These are phyloP conservation scores for Lyophyllum semitale DNA, from an alignment of 768 basidiomycete species.

Conservation along the genomic window DNA sequence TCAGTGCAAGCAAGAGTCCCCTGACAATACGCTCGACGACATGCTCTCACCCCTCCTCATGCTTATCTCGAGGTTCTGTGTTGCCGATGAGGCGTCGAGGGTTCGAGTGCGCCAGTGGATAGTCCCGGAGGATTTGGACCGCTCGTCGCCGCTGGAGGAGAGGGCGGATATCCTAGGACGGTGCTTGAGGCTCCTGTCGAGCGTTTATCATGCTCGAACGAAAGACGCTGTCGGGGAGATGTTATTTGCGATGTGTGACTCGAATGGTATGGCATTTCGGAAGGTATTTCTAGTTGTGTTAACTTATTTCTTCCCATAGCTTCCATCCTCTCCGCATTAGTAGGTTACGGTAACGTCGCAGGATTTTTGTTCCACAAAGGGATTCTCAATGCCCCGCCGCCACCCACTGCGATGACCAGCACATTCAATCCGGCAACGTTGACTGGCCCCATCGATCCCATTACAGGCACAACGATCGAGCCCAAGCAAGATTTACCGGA, in stretches of 20 bases:
- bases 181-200: constrained; percentile 73
- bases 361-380: constrained; percentile 94
- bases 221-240: constrained; percentile 86
- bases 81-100: constrained; percentile 61
- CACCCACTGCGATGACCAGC: constrained; percentile 22
- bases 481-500: constrained; percentile 39
- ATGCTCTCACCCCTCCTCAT: constrained; percentile 74
- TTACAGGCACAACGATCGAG: constrained; percentile 72
- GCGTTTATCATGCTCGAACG: constrained; percentile 71
- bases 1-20: constrained; percentile 45
- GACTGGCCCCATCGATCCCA: constrained; percentile 71
- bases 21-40: constrained; percentile 72
- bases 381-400: constrained; percentile 70
- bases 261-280: constrained; percentile 47
- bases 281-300: neutral
- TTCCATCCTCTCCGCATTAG: constrained; percentile 67
- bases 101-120: constrained; percentile 64
- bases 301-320: constrained; percentile 39
- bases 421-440: constrained; percentile 33
- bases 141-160: constrained; percentile 72
- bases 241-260: constrained; percentile 81
- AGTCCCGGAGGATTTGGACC: constrained; percentile 79
- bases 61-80: constrained; percentile 70
- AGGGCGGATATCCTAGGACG: constrained; percentile 77
- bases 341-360: constrained; percentile 95